Percentiles rank a stretch among this genome's conserved stretches.
These are phyloP conservation scores for Aspergillus carlsbadensis DNA, from an alignment of 495 filamentous ascomycete species.

Conservation along the genomic window DNA sequence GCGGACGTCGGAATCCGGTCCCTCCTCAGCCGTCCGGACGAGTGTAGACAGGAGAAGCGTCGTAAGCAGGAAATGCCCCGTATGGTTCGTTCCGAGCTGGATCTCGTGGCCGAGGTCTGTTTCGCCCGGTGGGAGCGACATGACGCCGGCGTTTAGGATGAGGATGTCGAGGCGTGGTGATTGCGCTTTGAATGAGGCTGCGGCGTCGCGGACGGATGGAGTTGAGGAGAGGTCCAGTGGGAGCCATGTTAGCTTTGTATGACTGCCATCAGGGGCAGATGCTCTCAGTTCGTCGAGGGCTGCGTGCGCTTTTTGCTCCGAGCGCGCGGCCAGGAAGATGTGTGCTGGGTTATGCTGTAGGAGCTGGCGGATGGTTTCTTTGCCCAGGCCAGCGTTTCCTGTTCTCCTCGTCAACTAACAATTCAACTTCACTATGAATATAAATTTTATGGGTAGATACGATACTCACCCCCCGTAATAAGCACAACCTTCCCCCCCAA, in stretches of 20 bases:
- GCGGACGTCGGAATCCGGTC: conserved; percentile 40
- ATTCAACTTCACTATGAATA: not conserved
- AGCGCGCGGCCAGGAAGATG: conserved; percentile 51
- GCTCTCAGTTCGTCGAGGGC: conserved; percentile 25
- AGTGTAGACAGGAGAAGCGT: conserved; percentile 40
- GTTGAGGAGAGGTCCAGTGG: conserved; percentile 46
- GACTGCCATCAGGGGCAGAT: conserved; percentile 14
- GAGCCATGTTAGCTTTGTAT: conserved; percentile 35
- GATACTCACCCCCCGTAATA: conserved; percentile 51
- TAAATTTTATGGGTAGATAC: not conserved
- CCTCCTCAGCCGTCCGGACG: conserved; percentile 27
- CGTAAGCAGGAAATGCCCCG: conserved; percentile 60
- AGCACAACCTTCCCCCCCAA: conserved; percentile 53
- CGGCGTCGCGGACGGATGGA: conserved; percentile 50
- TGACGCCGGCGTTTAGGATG: conserved; percentile 63
- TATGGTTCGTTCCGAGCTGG: conserved; percentile 59
- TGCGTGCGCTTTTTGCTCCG: conserved; percentile 29
- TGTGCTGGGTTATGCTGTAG: conserved; percentile 54
- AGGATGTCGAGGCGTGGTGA: conserved; percentile 61
- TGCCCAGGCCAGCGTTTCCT: conserved; percentile 60
- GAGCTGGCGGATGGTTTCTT: conserved; percentile 51
- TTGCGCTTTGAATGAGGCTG: conserved; percentile 40
- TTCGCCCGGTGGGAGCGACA: conserved; percentile 46
- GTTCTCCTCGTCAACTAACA: not conserved
- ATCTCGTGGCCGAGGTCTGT: conserved; percentile 50